phyloP scores from a whole-genome alignment of 75 land plant species.

The Cryptomeria japonica region DNA sequence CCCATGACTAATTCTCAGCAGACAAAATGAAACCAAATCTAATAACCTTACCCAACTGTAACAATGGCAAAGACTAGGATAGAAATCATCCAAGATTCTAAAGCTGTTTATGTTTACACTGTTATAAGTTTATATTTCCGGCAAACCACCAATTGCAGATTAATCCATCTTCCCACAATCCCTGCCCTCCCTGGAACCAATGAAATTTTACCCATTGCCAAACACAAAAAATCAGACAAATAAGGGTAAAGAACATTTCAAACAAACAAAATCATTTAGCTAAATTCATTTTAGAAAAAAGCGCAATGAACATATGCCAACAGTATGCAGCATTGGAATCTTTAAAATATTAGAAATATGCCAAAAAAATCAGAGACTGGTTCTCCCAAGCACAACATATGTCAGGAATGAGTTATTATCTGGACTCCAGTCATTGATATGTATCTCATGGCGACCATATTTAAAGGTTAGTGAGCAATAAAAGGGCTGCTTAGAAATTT shows the following conservation, averaged over 20 bases:
- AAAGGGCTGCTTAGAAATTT: not conserved
- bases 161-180: not conserved
- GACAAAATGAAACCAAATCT: conserved; percentile 20
- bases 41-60: conserved; percentile 5
- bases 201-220: not conserved
- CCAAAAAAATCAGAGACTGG: not conserved
- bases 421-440: not conserved
- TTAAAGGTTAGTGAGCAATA: not conserved
- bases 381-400: not conserved
- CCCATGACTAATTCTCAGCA: conserved; percentile 46
- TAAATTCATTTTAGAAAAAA: not conserved
- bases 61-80: not conserved
- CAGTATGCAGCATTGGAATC: not conserved
- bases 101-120: not conserved
- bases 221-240: not conserved
- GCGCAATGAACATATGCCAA: not conserved
- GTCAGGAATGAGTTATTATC: not conserved
- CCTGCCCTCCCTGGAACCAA: not conserved
- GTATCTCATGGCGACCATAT: not conserved
- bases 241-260: not conserved
- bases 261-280: not conserved
- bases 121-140: not conserved
- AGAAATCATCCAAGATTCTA: not conserved
- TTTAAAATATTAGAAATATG: not conserved
- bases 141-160: not conserved